A percentile compares a stretch with the other conserved stretches of the same genome.
Conservation (phyloP, 2,329 filamentous ascomycete species). For the Fusarium falciforme region DNA sequence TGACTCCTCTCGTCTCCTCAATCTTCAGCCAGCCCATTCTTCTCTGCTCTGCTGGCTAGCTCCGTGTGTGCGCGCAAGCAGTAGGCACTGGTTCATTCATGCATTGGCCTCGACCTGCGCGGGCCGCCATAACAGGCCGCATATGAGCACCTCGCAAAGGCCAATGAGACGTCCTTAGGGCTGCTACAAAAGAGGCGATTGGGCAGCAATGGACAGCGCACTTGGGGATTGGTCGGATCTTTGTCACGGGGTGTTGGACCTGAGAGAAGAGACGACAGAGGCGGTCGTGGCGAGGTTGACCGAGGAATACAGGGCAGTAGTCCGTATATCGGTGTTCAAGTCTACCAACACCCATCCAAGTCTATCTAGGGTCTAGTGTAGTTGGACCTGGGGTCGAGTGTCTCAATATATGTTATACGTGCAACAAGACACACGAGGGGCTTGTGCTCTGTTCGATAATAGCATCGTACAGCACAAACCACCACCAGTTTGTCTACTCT, state of each 20-base stretch:
- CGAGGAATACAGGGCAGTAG: neutral
- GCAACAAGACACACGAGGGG: slow-evolving; percentile 19
- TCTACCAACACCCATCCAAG: neutral
- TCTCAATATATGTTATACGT: slow-evolving; percentile 23
- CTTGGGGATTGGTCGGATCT: slow-evolving; percentile 2
- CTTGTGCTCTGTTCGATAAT: slow-evolving; percentile 21
- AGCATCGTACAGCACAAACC: slow-evolving; percentile 15
- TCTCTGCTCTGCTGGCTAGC: neutral
- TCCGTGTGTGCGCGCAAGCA: neutral
- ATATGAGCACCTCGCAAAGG: neutral
- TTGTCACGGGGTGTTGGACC: slow-evolving; percentile 18
- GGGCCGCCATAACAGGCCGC: slow-evolving; percentile 26
- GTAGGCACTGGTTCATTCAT: slow-evolving; percentile 13
- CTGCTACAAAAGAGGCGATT: slow-evolving; percentile 1
- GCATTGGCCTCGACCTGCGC: slow-evolving; percentile 21
- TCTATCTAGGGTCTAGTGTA: neutral
- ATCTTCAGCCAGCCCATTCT: neutral
- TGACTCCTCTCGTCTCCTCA: neutral
- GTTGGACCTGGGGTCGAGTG: neutral
- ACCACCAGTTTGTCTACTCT: slow-evolving; percentile 6
- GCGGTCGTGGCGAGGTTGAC: neutral
- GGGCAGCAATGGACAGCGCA: slow-evolving; percentile 28
- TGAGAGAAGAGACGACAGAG: slow-evolving; percentile 31
- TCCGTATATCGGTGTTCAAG: neutral
- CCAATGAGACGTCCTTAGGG: neutral